Conservation (phyloP, 176 grass and related monocot genomes). For the Zizania latifolia region DNA sequence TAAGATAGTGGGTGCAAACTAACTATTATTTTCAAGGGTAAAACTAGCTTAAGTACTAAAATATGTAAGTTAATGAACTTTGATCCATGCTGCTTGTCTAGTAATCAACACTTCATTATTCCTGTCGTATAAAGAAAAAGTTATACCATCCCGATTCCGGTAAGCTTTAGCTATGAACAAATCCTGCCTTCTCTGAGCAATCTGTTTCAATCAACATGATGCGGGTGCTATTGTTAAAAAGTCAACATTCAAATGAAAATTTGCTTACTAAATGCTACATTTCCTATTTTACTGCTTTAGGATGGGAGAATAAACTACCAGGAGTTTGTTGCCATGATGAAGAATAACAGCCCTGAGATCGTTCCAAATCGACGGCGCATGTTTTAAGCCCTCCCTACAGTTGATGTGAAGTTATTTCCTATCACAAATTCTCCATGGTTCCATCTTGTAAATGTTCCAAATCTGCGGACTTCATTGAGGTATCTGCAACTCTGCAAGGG, state of each 20-base stretch:
- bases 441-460: background rate
- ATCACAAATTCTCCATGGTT: background rate
- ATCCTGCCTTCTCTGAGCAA: background rate
- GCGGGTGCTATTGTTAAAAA: background rate
- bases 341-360: conserved; percentile 51
- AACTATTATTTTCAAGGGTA: background rate
- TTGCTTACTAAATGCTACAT: conserved; percentile 1
- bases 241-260: conserved; percentile 3
- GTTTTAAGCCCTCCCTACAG: conserved; percentile 15
- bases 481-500: background rate
- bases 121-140: background rate
- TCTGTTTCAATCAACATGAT: background rate
- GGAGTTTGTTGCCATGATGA: conserved; percentile 98
- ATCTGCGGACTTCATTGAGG: background rate
- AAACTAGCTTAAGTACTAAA: background rate
- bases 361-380: conserved; percentile 45
- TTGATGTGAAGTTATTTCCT: background rate
- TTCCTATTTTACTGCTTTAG: conserved; percentile 28
- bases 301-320: conserved; percentile 96
- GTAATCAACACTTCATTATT: background rate
- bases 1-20: background rate
- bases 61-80: background rate
- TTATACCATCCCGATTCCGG: background rate
- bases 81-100: background rate
- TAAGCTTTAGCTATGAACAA: background rate